Evolutionary conservation across 208 protist genomes (phyloP).

Genomic region (Leishmania braziliensis): DNA sequence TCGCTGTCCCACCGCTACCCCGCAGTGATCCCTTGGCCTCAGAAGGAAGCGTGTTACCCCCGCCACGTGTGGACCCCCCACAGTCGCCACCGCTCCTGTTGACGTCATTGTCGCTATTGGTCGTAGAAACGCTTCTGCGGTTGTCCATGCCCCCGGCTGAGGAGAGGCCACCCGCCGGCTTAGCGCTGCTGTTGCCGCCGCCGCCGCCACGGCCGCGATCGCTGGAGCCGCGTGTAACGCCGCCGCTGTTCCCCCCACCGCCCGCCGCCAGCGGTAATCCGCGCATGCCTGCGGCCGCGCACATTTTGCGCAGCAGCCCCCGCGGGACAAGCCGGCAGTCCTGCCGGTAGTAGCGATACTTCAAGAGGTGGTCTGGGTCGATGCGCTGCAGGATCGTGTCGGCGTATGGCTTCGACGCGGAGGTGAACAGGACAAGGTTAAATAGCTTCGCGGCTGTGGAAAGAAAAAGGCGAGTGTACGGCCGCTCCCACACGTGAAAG

Average conservation of each 20-base stretch:
- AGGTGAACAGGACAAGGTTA: slow-evolving; percentile 90
- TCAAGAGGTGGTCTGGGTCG: slow-evolving; percentile 71
- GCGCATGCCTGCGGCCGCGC: slow-evolving; percentile 13
- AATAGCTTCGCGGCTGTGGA: slow-evolving; percentile 73
- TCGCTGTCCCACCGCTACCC: background rate
- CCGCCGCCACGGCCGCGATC: background rate
- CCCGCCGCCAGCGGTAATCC: background rate
- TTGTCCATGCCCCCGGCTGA: background rate
- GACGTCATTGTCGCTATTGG: slow-evolving; percentile 11
- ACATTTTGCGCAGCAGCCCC: slow-evolving; percentile 46
- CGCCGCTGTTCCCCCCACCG: background rate
- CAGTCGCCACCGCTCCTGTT: background rate
- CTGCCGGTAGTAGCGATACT: slow-evolving; percentile 77
- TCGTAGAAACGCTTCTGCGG: slow-evolving; percentile 1
- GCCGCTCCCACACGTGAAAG: slow-evolving; percentile 87
- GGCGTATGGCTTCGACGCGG: slow-evolving; percentile 84
- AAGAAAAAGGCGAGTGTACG: slow-evolving; percentile 74
- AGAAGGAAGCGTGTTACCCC: background rate
- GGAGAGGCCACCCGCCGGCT: background rate
- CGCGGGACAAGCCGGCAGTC: slow-evolving; percentile 72
- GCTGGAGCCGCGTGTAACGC: slow-evolving; percentile 4
- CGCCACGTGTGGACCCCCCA: background rate
- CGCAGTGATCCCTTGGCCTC: background rate
- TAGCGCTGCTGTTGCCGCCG: background rate
- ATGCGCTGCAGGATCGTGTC: slow-evolving; percentile 86